These are phyloP conservation scores for Lunasporangiospora selenospora DNA, from an alignment of 192 early-diverging fungal species.

Conservation along the genomic window DNA sequence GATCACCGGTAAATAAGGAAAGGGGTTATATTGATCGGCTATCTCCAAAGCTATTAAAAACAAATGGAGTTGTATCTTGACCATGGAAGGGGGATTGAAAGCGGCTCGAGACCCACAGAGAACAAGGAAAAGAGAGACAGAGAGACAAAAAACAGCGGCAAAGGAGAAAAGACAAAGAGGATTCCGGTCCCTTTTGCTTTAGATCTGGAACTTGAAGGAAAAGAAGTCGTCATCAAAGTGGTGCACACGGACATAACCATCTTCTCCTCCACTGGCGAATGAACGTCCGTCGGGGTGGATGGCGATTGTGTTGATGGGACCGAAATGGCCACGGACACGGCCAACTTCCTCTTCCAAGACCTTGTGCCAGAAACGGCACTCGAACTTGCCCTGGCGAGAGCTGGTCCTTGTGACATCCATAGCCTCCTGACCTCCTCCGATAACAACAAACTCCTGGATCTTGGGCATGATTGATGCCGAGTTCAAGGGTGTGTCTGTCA, in stretches of 20 bases:
- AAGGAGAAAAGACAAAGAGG: too few relatives aligned
- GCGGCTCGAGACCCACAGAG: too few relatives aligned
- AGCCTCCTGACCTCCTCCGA: conserved; percentile 99
- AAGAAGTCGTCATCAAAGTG: conserved; percentile 97
- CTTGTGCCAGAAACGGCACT: conserved; percentile 97
- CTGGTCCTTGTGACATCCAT: conserved; percentile 95
- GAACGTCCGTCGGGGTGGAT: conserved; percentile 94
- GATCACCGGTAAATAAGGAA: too few relatives aligned
- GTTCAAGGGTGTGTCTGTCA: conserved; percentile 90
- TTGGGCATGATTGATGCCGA: conserved; percentile 91
- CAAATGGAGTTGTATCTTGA: too few relatives aligned
- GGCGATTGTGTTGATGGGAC: conserved; percentile 99
- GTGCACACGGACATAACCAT: conserved; percentile 97
- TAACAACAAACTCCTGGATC: conserved; percentile 78
- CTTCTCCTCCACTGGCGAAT: conserved; percentile 97
- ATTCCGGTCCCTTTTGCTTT: conserved; percentile 40
- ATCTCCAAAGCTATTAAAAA: too few relatives aligned
- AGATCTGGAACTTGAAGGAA: conserved; percentile 82
- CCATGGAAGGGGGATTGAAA: too few relatives aligned
- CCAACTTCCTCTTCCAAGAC: conserved; percentile 97
- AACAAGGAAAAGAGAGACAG: too few relatives aligned
- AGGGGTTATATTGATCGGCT: too few relatives aligned
- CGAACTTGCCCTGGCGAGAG: conserved; percentile 94
- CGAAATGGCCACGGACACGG: conserved; percentile 98
- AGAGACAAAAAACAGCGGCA: too few relatives aligned